Conservation (phyloP, 2,329 filamentous ascomycete genomes). For the Knufia fluminis region DNA sequence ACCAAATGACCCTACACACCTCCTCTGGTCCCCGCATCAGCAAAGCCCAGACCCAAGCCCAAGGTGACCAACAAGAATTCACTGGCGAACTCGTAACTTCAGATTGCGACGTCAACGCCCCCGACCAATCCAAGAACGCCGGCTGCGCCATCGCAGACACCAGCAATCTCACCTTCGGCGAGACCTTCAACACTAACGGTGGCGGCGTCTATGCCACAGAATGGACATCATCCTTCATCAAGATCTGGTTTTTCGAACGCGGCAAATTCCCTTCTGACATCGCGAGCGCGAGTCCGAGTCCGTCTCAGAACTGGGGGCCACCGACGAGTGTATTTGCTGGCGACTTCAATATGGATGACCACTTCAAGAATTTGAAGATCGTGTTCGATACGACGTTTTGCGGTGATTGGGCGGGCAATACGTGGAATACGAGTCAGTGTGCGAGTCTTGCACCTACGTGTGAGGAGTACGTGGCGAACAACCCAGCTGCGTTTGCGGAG, state of each 20-base stretch:
- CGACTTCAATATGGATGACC: conserved; percentile 33
- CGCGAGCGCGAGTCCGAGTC: conserved; percentile 34
- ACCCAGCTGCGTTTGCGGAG: conserved; percentile 58
- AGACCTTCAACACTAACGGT: conserved; percentile 42
- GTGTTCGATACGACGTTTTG: conserved; percentile 49
- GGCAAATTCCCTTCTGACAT: conserved; percentile 39
- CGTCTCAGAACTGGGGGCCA: conserved; percentile 34
- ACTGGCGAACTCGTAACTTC: conserved; percentile 41
- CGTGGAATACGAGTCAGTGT: conserved; percentile 34
- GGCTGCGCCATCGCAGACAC: conserved; percentile 33
- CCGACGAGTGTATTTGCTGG: conserved; percentile 36
- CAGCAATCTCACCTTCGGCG: conserved; percentile 37
- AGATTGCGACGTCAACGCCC: conserved; percentile 42
- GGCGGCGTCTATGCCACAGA: conserved; percentile 64
- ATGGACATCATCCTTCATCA: conserved; percentile 65
- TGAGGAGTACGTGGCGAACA: conserved; percentile 58
- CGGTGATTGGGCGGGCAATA: conserved; percentile 46
- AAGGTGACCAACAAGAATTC: conserved; percentile 33
- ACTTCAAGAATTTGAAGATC: conserved; percentile 36
- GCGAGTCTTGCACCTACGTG: conserved; percentile 59
- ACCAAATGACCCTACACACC: conserved; percentile 43
- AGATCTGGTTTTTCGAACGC: conserved; percentile 55
- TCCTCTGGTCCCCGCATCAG: conserved; percentile 27
- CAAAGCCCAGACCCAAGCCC: too few species aligned
- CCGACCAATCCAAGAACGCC: conserved; percentile 30